Evolutionary conservation across 164 flowering plant species (phyloP).

Genomic region (Malania oleifera): DNA sequence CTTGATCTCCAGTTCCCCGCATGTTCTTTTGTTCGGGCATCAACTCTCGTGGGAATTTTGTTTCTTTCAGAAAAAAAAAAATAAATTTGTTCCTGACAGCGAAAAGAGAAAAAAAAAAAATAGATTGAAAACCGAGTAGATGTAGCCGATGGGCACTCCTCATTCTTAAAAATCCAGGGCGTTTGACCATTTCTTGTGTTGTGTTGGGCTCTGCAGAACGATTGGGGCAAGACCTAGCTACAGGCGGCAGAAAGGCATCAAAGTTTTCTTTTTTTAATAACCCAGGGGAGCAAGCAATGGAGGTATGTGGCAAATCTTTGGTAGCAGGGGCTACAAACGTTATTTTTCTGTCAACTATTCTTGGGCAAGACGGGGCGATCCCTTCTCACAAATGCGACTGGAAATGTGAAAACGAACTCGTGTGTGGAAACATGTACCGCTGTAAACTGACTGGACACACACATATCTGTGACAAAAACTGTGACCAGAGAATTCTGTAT

Average conservation of each 20-base stretch:
- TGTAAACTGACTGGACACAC: conserved; percentile 94
- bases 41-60: too few species aligned
- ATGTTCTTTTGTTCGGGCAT: too few species aligned
- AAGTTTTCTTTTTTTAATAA: too few species aligned
- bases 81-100: too few species aligned
- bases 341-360: conserved; percentile 82
- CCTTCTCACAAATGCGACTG: conserved; percentile 86
- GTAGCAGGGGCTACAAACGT: conserved; percentile 68
- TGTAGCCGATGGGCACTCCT: too few species aligned
- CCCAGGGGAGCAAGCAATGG: conserved; percentile 45
- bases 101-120: too few species aligned
- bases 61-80: too few species aligned
- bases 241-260: too few species aligned
- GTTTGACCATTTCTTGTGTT: conserved; percentile 6
- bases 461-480: conserved; percentile 97
- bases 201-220: conserved; percentile 47
- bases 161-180: too few species aligned
- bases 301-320: conserved; percentile 70
- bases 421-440: conserved; percentile 89
- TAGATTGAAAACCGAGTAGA: too few species aligned
- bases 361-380: conserved; percentile 65
- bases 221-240: conserved; percentile 6
- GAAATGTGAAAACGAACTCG: conserved; percentile 85
- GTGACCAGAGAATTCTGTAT: conserved; percentile 93
- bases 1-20: too few species aligned